Conservation (phyloP, 345 rosid species). For the Eucalyptus tenuipes region DNA sequence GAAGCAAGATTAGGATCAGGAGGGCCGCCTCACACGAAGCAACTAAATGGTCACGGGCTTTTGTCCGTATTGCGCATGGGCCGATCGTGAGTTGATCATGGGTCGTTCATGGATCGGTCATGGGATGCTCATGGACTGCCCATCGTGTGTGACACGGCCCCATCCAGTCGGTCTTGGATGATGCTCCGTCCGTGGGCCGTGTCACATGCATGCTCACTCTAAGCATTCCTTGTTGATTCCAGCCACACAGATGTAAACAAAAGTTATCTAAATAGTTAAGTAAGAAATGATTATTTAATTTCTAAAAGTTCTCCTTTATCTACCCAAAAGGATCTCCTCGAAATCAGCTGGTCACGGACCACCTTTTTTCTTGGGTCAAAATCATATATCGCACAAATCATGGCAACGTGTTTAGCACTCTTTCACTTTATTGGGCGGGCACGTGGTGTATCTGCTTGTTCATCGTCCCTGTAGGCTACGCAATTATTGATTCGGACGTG, state of each 20-base stretch:
- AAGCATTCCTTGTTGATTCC: background rate
- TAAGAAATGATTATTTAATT: background rate
- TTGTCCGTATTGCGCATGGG: too few species aligned
- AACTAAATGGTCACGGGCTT: too few species aligned
- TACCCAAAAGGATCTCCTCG: background rate
- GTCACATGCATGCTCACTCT: background rate
- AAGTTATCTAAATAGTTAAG: background rate
- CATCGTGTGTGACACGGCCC: too few species aligned
- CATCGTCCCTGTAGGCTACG: background rate
- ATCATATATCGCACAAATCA: background rate
- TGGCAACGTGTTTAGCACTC: background rate
- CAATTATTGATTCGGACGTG: background rate
- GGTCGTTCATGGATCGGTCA: too few species aligned
- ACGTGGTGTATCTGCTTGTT: background rate
- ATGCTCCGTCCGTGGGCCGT: too few species aligned
- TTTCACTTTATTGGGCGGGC: background rate
- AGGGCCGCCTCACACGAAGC: too few species aligned
- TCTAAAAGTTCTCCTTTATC: background rate
- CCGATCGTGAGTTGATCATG: too few species aligned
- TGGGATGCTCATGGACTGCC: too few species aligned
- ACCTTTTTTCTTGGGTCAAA: background rate
- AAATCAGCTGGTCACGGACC: background rate
- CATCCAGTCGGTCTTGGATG: too few species aligned
- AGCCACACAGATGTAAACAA: background rate
- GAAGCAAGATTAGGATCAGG: too few species aligned